A percentile compares a stretch with the other conserved stretches of the same genome.
These are phyloP conservation scores for Cucurbita argyrosperma DNA, from an alignment of 306 rosid species.

Conservation along the genomic window DNA sequence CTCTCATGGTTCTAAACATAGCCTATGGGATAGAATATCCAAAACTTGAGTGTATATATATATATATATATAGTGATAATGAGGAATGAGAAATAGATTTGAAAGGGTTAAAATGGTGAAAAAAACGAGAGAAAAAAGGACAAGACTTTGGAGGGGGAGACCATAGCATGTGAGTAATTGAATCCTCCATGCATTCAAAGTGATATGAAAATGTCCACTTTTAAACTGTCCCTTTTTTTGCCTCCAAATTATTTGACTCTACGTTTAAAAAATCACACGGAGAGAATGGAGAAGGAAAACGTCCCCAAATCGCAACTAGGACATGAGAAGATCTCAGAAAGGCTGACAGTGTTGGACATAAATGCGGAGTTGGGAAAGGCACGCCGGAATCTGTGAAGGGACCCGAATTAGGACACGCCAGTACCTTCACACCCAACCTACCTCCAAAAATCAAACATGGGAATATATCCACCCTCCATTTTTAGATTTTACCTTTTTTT, in stretches of 20 bases:
- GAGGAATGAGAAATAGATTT: conserved; percentile 10
- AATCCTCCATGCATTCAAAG: conserved; percentile 14
- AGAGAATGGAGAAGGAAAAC: too few species aligned
- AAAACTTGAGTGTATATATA: neutral
- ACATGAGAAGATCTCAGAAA: too few species aligned
- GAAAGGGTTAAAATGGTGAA: conserved; percentile 1
- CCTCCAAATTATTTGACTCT: conserved; percentile 8
- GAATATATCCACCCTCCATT: too few species aligned
- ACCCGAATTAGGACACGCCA: too few species aligned
- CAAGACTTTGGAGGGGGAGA: conserved; percentile 19
- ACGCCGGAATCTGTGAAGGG: too few species aligned
- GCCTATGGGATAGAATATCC: conserved; percentile 13
- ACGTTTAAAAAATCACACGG: too few species aligned
- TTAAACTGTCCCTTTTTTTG: conserved; percentile 20
- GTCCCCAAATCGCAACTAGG: too few species aligned
- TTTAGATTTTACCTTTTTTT: too few species aligned
- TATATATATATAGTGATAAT: conserved; percentile 3
- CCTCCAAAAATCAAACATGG: too few species aligned
- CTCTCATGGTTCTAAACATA: conserved; percentile 19
- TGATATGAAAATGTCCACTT: conserved; percentile 34
- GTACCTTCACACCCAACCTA: too few species aligned
- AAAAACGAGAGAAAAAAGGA: neutral
- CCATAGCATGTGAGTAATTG: conserved; percentile 45
- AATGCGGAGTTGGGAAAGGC: too few species aligned
- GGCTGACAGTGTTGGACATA: too few species aligned